Evolutionary conservation across 352 stramenopile genomes (phyloP).

Genomic region (Phytophthora citricola): DNA sequence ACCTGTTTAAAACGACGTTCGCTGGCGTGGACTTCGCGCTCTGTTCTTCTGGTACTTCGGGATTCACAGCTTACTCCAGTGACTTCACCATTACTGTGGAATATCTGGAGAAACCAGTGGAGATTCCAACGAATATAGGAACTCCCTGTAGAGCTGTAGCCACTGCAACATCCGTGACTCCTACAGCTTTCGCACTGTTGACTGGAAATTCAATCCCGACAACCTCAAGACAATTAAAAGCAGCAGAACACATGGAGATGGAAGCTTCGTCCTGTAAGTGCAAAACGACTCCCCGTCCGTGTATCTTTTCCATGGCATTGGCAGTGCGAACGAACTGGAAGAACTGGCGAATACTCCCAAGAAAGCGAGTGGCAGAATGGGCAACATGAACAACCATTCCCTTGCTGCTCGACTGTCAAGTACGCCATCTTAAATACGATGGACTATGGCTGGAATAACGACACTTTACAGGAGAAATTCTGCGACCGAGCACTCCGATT

Average conservation of each 20-base stretch:
- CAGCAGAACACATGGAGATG: constrained; percentile 19
- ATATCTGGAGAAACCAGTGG: constrained; percentile 22
- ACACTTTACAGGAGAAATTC: constrained; percentile 24
- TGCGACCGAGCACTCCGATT: constrained; percentile 26
- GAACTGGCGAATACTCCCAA: constrained; percentile 27
- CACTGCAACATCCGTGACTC: constrained; percentile 6
- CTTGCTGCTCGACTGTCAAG: constrained; percentile 28
- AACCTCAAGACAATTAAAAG: constrained; percentile 17
- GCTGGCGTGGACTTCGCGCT: constrained; percentile 31
- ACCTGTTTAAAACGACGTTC: constrained; percentile 41
- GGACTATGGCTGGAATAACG: constrained; percentile 24
- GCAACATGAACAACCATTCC: constrained; percentile 28
- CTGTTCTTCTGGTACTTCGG: constrained; percentile 20
- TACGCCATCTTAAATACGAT: constrained; percentile 30
- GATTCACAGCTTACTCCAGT: constrained; percentile 38
- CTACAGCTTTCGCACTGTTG: constrained; percentile 19
- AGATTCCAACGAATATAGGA: constrained; percentile 7
- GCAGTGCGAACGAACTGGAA: constrained; percentile 19
- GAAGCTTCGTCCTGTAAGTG: constrained; percentile 16
- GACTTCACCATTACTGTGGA: constrained; percentile 42
- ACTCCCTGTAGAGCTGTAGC: constrained; percentile 10
- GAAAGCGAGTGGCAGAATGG: constrained; percentile 20
- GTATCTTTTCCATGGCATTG: constrained; percentile 31
- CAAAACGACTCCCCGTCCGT: constrained; percentile 30
- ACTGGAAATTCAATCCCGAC: constrained; percentile 12